phyloP scores from a whole-genome alignment of 306 rosid species.

The Begonia loranthoides region DNA sequence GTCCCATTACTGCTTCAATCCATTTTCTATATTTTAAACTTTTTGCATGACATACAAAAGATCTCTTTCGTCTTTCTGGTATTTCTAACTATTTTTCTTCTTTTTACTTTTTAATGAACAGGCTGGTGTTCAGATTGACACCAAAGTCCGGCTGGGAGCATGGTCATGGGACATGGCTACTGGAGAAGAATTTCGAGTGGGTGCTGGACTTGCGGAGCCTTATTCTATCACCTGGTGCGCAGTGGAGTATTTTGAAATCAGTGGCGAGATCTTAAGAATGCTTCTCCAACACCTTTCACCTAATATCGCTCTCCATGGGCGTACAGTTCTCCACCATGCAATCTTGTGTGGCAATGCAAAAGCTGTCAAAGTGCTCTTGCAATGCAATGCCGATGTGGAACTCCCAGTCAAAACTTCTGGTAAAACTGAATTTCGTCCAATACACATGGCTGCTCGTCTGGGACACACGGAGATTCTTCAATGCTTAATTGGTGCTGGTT shows the following conservation, averaged over 20 bases:
- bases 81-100: background rate
- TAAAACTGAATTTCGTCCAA: slow-evolving; percentile 41
- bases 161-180: slow-evolving; percentile 89
- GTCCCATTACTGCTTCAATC: background rate
- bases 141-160: slow-evolving; percentile 59
- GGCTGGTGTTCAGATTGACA: slow-evolving; percentile 49
- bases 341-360: slow-evolving; percentile 62
- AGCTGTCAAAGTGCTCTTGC: slow-evolving; percentile 47
- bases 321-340: slow-evolving; percentile 84
- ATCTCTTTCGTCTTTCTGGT: background rate
- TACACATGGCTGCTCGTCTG: slow-evolving; percentile 80
- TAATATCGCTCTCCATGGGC: slow-evolving; percentile 35
- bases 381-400: slow-evolving; percentile 48
- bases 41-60: background rate
- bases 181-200: slow-evolving; percentile 87
- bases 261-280: slow-evolving; percentile 57
- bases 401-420: slow-evolving; percentile 42
- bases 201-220: slow-evolving; percentile 93
- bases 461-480: slow-evolving; percentile 46
- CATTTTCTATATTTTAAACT: background rate
- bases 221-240: slow-evolving; percentile 82
- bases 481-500: slow-evolving; percentile 59
- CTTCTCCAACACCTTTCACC: slow-evolving; percentile 40
- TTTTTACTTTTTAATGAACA: slow-evolving; percentile 22
- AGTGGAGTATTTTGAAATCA: slow-evolving; percentile 80